phyloP scores from a whole-genome alignment of 2,329 filamentous ascomycete species.

The Grosmannia serpens region DNA sequence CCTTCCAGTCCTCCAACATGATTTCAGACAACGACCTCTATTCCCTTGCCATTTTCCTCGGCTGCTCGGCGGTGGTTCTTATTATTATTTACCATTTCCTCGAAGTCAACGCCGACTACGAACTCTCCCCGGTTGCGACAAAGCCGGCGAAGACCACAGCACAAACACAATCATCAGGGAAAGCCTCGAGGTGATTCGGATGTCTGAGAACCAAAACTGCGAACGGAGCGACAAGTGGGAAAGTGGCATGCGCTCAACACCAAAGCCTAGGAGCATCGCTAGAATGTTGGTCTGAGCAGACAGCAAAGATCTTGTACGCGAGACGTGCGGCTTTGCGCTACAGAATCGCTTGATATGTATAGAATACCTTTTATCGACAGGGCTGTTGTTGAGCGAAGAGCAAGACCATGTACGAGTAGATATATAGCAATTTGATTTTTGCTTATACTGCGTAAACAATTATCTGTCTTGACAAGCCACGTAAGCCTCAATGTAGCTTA shows the following conservation, averaged over 20 bases:
- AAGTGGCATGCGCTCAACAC: neutral
- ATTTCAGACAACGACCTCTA: conserved; percentile 91
- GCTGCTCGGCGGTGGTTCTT: conserved; percentile 77
- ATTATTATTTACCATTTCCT: conserved; percentile 95
- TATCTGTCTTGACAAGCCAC: neutral
- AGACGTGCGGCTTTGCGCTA: neutral
- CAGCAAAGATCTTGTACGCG: neutral
- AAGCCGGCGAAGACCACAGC: conserved; percentile 3
- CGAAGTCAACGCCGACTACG: conserved; percentile 67
- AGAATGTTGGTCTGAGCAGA: neutral
- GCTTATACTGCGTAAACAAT: neutral
- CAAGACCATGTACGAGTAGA: neutral
- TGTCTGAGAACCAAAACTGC: no score
- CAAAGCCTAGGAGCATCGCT: neutral
- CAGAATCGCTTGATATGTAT: neutral
- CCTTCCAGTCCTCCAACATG: conserved; percentile 46
- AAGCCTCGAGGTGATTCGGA: neutral
- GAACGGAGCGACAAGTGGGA: neutral
- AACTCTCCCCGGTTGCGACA: conserved; percentile 15
- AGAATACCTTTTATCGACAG: neutral
- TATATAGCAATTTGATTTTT: neutral
- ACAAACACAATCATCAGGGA: conserved; percentile 5
- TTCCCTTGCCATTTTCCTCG: conserved; percentile 83
- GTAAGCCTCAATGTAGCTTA: neutral
- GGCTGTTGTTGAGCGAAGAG: neutral